Evolutionary conservation across 2,329 filamentous ascomycete genomes (phyloP).

Genomic region (Venturia aucupariae): DNA sequence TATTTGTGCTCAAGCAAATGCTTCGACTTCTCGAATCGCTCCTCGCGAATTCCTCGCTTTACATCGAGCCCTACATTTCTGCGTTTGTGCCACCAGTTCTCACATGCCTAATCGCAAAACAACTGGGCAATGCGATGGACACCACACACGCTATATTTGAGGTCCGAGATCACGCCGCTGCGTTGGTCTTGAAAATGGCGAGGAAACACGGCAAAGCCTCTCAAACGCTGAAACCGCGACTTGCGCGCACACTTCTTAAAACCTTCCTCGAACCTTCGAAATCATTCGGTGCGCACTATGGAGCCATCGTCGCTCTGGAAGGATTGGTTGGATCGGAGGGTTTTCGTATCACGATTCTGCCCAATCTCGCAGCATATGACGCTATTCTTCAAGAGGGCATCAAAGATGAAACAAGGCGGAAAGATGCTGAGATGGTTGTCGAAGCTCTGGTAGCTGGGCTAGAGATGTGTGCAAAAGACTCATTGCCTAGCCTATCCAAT

Average conservation of each 20-base stretch:
- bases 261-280: slow-evolving; percentile 81
- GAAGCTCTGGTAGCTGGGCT: slow-evolving; percentile 48
- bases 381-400: slow-evolving; percentile 48
- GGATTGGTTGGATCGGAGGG: slow-evolving; percentile 64
- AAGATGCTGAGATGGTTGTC: slow-evolving; percentile 53
- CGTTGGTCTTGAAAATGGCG: slow-evolving; percentile 69
- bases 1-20: slow-evolving; percentile 82
- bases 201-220: slow-evolving; percentile 74
- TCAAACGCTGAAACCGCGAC: slow-evolving; percentile 72
- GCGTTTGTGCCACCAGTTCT: slow-evolving; percentile 76
- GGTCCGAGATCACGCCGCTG: slow-evolving; percentile 75
- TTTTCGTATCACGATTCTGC: slow-evolving; percentile 54
- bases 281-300: slow-evolving; percentile 77
- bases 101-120: slow-evolving; percentile 80
- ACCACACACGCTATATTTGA: slow-evolving; percentile 57
- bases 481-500: slow-evolving; percentile 24
- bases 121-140: slow-evolving; percentile 52
- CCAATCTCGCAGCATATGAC: slow-evolving; percentile 57
- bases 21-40: slow-evolving; percentile 83
- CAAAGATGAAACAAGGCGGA: slow-evolving; percentile 44
- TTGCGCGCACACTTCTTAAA: slow-evolving; percentile 89
- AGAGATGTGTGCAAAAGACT: slow-evolving; percentile 42
- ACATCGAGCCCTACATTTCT: slow-evolving; percentile 59
- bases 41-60: slow-evolving; percentile 73
- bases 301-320: slow-evolving; percentile 71